These are phyloP conservation scores for Xylaria sp. DNA, from an alignment of 2,329 filamentous ascomycete species.

Conservation along the genomic window DNA sequence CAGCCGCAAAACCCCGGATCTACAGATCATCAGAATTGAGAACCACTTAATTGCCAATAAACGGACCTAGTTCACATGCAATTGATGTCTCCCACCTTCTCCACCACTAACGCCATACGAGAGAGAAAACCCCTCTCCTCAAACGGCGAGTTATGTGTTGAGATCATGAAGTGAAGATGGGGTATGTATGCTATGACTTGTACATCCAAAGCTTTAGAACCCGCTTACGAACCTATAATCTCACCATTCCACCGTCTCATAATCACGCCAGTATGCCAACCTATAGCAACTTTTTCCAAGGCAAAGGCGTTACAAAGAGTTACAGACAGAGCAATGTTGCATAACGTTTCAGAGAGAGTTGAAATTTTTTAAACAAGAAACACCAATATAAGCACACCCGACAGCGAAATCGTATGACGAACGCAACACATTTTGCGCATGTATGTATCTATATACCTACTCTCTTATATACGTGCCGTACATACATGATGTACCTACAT, in stretches of 20 bases:
- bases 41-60: conserved; percentile 28
- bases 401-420: conserved; percentile 25
- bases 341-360: not conserved
- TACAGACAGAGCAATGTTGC: conserved; percentile 2
- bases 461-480: not conserved
- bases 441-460: conserved; percentile 1
- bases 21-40: conserved; percentile 19
- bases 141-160: conserved; percentile 10
- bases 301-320: not conserved
- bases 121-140: conserved; percentile 15
- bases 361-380: not conserved
- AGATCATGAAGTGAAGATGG: conserved; percentile 11
- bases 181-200: conserved; percentile 4
- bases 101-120: conserved; percentile 23
- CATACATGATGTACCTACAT: conserved; percentile 25
- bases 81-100: conserved; percentile 8
- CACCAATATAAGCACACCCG: conserved; percentile 4
- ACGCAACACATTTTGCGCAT: conserved; percentile 13
- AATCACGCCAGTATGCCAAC: conserved; percentile 12
- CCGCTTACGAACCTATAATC: conserved; percentile 12
- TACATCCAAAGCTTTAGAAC: not conserved
- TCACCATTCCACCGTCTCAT: conserved; percentile 4
- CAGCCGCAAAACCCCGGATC: conserved; percentile 36
- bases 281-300: not conserved
- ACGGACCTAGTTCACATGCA: conserved; percentile 17